Percentiles rank a stretch among this genome's conserved stretches.
Evolutionary conservation across 352 stramenopile species (phyloP).

Genomic region (Pythium insidiosum): DNA sequence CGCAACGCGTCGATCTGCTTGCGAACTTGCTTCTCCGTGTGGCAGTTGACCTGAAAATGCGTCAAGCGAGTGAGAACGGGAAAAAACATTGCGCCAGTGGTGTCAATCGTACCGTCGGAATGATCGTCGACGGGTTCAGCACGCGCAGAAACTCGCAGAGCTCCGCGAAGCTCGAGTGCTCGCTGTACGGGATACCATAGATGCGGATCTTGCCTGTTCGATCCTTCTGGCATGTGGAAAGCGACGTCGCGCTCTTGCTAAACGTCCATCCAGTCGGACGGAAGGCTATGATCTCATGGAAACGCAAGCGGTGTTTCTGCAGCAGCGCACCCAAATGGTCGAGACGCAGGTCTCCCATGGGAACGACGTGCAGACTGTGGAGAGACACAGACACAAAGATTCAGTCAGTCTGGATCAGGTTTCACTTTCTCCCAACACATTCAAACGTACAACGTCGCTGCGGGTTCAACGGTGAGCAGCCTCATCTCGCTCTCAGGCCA

Average conservation of each 20-base stretch:
- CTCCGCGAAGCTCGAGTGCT: slow-evolving; percentile 95
- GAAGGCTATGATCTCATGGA: slow-evolving; percentile 88
- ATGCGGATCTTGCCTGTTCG: slow-evolving; percentile 79
- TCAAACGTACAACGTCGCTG: slow-evolving; percentile 51
- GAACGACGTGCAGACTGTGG: slow-evolving; percentile 86
- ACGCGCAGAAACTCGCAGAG: slow-evolving; percentile 89
- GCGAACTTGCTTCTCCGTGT: slow-evolving; percentile 43
- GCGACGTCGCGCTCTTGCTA: slow-evolving; percentile 31
- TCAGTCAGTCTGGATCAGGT: too few relatives aligned
- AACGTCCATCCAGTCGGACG: slow-evolving; percentile 93
- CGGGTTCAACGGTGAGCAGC: slow-evolving; percentile 82
- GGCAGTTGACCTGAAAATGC: too few relatives aligned
- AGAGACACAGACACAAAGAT: not conserved
- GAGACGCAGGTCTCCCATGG: slow-evolving; percentile 91
- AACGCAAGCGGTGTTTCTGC: slow-evolving; percentile 58
- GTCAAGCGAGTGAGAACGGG: too few relatives aligned
- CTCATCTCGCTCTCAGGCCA: slow-evolving; percentile 77
- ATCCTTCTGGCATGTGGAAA: slow-evolving; percentile 74
- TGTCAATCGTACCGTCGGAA: slow-evolving; percentile 94
- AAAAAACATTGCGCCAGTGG: too few relatives aligned
- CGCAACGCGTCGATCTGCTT: slow-evolving; percentile 63
- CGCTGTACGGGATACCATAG: slow-evolving; percentile 94
- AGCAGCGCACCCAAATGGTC: slow-evolving; percentile 74
- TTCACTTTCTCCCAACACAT: too few relatives aligned
- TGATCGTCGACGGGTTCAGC: slow-evolving; percentile 82